Base-by-base conservation (phyloP, 2,329 filamentous ascomycete species). In the Neospermospora avenae region DNA sequence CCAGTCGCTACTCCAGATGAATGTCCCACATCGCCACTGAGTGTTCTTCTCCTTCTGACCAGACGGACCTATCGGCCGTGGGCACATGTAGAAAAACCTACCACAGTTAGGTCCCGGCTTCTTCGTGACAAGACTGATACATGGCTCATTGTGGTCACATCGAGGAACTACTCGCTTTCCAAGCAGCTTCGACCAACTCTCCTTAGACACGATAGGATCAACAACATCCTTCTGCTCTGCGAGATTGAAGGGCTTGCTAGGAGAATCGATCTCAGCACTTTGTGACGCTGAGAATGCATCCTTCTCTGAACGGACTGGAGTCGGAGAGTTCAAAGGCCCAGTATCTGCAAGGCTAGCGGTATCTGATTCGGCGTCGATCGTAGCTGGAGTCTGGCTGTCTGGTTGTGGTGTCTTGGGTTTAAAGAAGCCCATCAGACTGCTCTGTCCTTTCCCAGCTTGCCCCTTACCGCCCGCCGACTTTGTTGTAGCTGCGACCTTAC, bases 61-160 rank as follows among this genome's bases (percentile, higher is more conserved):
- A 24, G 87, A 90, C 1, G 92, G 92, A 0, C 92, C 93, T 1
- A 98, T 76, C 3, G 95, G 95, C 42, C 88, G 82, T 14, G 80
- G 72, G 63, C 85, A 88, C 59, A 85, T 82, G 72, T 83, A 88
- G 70, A 88, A 88, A 0, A 83, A 84, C 37, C 85, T 78, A 83
- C 80, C 93, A 76, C 72, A 87, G 70, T 98, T 99, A 64, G 90
- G 77, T 1, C 95, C 95, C 0, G 91, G 81, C 72, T 98, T 98
- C 77, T 93, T 97, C 0, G 93, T 96, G 18, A 87, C 82, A 55
- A 93, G 77, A 65, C 82, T 90, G 65, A 92, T 89, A 74, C 95
- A 98, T 2, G 90, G 89, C 68, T 98, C 93, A 56, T 85, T 80
- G 71, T 99, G 95, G 51, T 97, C 92, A 72, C 95, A 99, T 59